Evolutionary conservation across 495 filamentous ascomycete species (phyloP), one percentile per base, ranked within the genome.

Genomic region (Talaromyces thailandensis): DNA sequence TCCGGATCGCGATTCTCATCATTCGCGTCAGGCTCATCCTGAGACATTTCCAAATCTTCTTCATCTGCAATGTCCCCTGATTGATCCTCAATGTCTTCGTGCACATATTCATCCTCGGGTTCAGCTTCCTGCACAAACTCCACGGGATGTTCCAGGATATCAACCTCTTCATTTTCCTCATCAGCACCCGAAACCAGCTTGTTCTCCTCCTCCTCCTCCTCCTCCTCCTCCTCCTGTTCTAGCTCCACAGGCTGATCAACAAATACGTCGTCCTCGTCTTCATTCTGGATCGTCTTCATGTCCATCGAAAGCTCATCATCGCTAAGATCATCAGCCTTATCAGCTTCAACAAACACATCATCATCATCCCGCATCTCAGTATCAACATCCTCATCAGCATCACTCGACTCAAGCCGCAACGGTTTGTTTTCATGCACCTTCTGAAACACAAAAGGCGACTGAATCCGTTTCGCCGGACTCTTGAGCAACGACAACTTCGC

Each of bases 401-500:
- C 12, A 31, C 11, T 48, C 3, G 43, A 48, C 16, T 21, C n/a
- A 2, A 6, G 4, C 6, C 2, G 6, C 11, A 21, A 48, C 9
- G 43, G 7, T n/a, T 23, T 48, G 7, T 0, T 18, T 3, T 48
- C 43, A 48, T 48, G 43, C 18, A 48, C 4, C 45, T 52, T 61
- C n/a, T 52, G 59, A 61, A 61, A 61, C 0, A 61, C 43, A 57
- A 79, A 75, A 0, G 76, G 75, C 11, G 77, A 75, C 3, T 66
- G 62, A 35, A 74, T 66, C 45, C 69, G 75, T 64, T 77, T 80
- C 0, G 79, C 76, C 8, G 79, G 77, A 26, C 73, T 78, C 53
- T 76, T 71, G 24, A 82, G 68, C 18, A 81, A 65, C 7, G 76
- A 79, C 9, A 67, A 62, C 51, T 70, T 62, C 16, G 67, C 68